Evolutionary conservation across 2,329 filamentous ascomycete species (phyloP).

Genomic region (Lizonia empirigonia): DNA sequence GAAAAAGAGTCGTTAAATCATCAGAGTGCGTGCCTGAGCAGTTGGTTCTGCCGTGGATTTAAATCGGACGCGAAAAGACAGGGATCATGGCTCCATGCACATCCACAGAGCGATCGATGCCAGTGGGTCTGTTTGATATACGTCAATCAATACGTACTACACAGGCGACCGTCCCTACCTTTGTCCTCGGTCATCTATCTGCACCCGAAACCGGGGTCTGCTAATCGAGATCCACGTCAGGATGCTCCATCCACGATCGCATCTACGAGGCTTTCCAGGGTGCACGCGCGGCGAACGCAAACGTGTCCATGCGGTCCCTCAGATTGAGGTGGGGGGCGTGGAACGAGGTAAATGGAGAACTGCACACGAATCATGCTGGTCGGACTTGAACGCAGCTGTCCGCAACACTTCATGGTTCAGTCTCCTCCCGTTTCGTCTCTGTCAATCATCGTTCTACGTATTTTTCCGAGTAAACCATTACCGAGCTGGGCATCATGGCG

Average conservation of each 20-base stretch:
- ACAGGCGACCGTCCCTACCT: background rate
- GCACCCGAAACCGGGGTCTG: constrained; percentile 11
- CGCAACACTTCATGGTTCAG: background rate
- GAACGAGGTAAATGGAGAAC: background rate
- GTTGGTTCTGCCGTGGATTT: too few species aligned
- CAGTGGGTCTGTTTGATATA: constrained; percentile 8
- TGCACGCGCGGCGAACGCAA: background rate
- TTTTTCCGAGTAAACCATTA: background rate
- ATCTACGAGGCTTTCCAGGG: constrained; percentile 1
- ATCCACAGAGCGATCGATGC: background rate
- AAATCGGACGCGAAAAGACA: background rate
- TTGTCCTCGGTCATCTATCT: constrained; percentile 7
- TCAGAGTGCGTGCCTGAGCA: background rate
- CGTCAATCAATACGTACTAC: background rate
- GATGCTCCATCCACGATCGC: constrained; percentile 2
- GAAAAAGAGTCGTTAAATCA: background rate
- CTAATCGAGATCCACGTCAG: constrained; percentile 13
- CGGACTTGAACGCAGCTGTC: background rate
- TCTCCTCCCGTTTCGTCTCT: background rate
- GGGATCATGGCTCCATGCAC: background rate
- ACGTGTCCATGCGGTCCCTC: constrained; percentile 7
- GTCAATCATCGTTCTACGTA: background rate
- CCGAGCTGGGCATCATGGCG: constrained; percentile 1
- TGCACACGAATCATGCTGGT: background rate
- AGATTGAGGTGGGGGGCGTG: background rate